These are phyloP conservation scores for Sesbania bispinosa DNA, from an alignment of 306 rosid genomes.

Conservation along the genomic window DNA sequence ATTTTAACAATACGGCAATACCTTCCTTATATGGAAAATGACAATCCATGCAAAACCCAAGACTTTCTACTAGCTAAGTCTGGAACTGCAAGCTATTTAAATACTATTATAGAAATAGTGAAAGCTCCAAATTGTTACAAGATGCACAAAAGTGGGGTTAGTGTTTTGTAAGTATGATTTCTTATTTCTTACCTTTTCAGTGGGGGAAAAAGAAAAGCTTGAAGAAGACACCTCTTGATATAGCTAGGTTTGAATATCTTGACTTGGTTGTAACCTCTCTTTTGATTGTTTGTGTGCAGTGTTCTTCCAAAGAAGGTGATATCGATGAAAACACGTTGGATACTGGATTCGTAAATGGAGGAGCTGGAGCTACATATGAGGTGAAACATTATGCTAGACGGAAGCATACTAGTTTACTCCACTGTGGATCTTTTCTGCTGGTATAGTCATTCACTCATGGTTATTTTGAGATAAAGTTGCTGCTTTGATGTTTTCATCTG, in stretches of 20 bases:
- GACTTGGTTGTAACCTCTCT: neutral
- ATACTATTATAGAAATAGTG: too few relatives aligned
- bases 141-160: too few relatives aligned
- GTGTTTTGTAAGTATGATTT: neutral
- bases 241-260: neutral
- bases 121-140: too few relatives aligned
- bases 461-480: neutral
- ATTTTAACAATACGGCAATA: too few relatives aligned
- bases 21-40: too few relatives aligned
- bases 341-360: constrained; percentile 3
- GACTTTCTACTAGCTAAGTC: too few relatives aligned
- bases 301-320: constrained; percentile 9
- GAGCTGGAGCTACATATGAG: neutral
- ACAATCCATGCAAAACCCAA: too few relatives aligned
- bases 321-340: neutral
- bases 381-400: neutral
- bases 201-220: neutral
- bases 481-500: neutral
- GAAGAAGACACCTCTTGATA: neutral
- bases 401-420: neutral
- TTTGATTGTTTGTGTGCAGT: neutral
- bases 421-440: neutral
- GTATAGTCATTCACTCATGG: neutral
- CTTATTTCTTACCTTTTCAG: neutral
- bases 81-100: too few relatives aligned